Evolutionary conservation across 495 filamentous ascomycete species (phyloP).

Genomic region (Trichoderma reesei): DNA sequence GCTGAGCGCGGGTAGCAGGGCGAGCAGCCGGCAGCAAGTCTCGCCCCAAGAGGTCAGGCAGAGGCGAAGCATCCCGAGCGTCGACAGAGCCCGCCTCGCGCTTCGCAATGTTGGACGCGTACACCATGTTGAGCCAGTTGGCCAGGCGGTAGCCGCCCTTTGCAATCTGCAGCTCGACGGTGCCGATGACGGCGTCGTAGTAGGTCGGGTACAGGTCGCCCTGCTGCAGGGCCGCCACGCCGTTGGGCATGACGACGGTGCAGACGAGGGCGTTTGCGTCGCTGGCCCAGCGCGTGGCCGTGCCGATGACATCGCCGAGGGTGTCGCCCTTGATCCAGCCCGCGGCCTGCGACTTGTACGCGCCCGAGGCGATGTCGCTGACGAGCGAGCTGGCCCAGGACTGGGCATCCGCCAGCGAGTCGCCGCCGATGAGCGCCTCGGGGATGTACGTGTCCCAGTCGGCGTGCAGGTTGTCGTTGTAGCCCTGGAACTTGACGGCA

Average conservation of each 20-base stretch:
- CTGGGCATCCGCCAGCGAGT: slow-evolving; percentile 25
- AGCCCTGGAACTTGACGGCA: slow-evolving; percentile 43
- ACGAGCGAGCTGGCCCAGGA: slow-evolving; percentile 29
- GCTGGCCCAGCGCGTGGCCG: slow-evolving; percentile 43
- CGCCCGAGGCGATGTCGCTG: slow-evolving; percentile 37
- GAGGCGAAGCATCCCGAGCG: not conserved
- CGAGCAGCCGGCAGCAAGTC: slow-evolving; percentile 2
- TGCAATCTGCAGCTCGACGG: slow-evolving; percentile 53
- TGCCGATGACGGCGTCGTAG: slow-evolving; percentile 39
- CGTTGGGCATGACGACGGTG: slow-evolving; percentile 40
- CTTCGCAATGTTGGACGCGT: slow-evolving; percentile 10
- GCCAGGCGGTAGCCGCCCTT: slow-evolving; percentile 45
- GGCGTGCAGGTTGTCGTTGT: slow-evolving; percentile 49
- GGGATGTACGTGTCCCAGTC: slow-evolving; percentile 59
- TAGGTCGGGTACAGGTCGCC: slow-evolving; percentile 42
- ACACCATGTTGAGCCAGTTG: slow-evolving; percentile 26
- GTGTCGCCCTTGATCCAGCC: slow-evolving; percentile 41
- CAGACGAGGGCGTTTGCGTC: slow-evolving; percentile 52
- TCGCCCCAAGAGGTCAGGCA: not conserved
- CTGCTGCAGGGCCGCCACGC: slow-evolving; percentile 37
- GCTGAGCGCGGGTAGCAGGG: not conserved
- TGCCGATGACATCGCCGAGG: slow-evolving; percentile 24
- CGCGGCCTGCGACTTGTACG: slow-evolving; percentile 33
- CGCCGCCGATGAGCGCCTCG: slow-evolving; percentile 42
- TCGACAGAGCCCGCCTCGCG: not conserved